Evolutionary conservation across 1,284 basidiomycete species (phyloP).

Genomic region (Amylostereum areolatum): DNA sequence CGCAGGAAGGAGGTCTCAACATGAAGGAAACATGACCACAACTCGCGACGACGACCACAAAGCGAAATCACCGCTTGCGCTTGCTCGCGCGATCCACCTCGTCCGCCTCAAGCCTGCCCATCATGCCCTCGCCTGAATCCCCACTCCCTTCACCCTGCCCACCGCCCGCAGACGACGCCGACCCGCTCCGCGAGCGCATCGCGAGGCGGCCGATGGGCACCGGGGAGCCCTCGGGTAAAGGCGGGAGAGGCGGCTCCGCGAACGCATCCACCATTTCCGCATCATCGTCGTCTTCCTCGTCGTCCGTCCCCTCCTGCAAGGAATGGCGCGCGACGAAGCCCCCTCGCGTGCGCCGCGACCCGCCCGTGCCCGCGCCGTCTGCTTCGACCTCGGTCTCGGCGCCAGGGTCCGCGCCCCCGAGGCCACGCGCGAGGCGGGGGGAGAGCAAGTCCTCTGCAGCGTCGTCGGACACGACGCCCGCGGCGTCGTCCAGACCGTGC

Average conservation of each 20-base stretch:
- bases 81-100: conserved; percentile 19
- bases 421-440: conserved; percentile 3
- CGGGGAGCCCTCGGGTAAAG: conserved; percentile 22
- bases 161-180: conserved; percentile 15
- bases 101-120: conserved; percentile 15
- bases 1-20: too few relatives aligned
- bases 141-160: conserved; percentile 2
- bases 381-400: conserved; percentile 56
- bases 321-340: conserved; percentile 5
- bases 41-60: too few relatives aligned
- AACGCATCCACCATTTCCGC: conserved; percentile 24
- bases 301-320: conserved; percentile 18
- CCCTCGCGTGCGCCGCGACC: conserved; percentile 10
- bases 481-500: conserved; percentile 13
- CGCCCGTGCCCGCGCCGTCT: conserved; percentile 24
- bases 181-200: conserved; percentile 10
- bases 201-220: conserved; percentile 6
- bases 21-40: too few relatives aligned
- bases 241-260: conserved; percentile 17
- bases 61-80: conserved; percentile 29
- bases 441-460: conserved; percentile 23
- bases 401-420: conserved; percentile 26
- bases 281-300: conserved; percentile 15
- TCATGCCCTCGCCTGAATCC: conserved; percentile 14
- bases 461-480: conserved; percentile 20